Percentiles rank a stretch among this genome's conserved stretches.
phyloP scores from a whole-genome alignment of 176 grass and related monocot genomes.

The Puccinellia tenuiflora region DNA sequence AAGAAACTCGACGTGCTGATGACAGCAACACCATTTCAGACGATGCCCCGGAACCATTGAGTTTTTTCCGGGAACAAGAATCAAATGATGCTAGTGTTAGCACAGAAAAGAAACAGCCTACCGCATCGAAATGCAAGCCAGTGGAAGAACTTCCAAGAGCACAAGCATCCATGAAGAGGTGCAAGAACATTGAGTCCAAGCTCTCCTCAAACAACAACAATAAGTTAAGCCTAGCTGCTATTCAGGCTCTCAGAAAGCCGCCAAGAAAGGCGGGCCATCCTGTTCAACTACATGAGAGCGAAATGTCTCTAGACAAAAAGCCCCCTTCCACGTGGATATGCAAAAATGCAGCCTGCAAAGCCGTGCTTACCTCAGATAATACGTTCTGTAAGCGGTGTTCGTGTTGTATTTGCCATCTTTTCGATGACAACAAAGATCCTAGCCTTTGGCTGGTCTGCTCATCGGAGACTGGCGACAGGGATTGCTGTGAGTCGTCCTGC shows the following conservation, averaged over 20 bases:
- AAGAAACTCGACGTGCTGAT: conserved; percentile 23
- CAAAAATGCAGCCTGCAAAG: conserved; percentile 95
- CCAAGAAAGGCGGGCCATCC: conserved; percentile 40
- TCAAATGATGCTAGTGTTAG: conserved; percentile 46
- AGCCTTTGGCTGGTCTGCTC: conserved; percentile 96
- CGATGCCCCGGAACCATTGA: conserved; percentile 21
- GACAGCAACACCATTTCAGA: conserved; percentile 30
- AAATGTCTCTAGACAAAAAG: conserved; percentile 29
- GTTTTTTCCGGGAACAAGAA: conserved; percentile 42
- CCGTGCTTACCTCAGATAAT: conserved; percentile 59
- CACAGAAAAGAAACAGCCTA: conserved; percentile 51
- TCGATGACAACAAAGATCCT: conserved; percentile 99
- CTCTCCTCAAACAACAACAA: conserved; percentile 33
- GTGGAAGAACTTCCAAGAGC: conserved; percentile 47
- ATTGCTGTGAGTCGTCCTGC: conserved; percentile 92
- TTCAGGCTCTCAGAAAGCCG: conserved; percentile 39
- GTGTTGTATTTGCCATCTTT: conserved; percentile 91
- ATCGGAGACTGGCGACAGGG: conserved; percentile 64
- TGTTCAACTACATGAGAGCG: conserved; percentile 28
- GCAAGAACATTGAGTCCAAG: conserved; percentile 58
- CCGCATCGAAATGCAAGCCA: conserved; percentile 57
- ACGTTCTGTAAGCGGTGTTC: conserved; percentile 96
- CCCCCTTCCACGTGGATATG: conserved; percentile 63
- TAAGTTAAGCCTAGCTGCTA: conserved; percentile 33
- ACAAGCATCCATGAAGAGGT: conserved; percentile 41